Evolutionary conservation across 2,329 filamentous ascomycete species (phyloP), one percentile per base, ranked within the genome.

Genomic region (Rutstroemia sydowiana): DNA sequence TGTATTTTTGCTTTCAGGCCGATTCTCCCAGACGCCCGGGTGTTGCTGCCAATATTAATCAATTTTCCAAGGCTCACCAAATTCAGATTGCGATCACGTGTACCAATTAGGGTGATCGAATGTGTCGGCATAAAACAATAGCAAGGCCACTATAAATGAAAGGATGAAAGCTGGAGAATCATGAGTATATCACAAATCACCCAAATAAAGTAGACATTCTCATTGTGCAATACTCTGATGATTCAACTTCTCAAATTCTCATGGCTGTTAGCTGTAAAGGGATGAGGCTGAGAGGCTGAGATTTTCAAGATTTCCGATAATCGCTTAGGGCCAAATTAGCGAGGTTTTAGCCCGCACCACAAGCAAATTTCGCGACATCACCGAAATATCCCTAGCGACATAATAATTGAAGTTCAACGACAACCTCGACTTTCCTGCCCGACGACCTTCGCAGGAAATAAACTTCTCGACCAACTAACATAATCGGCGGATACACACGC

Each of bases 401-500:
- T 26, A 23, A 42, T 11, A 52, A 20, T 18, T 52, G 46, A 51
- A 36, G 21, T 53, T 49, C 51, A 55, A 54, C 54, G 55, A 59
- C 54, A 57, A 54, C 40, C 50, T 51, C 48, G 26, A 47, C 44
- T 30, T 31, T 52, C 48, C 55, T 57, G 52, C 55, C 58, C 55
- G 56, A 44, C 43, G 37, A 40, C 46, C 55, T 55, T 54, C 58
- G 31, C 51, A 57, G 58, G 57, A 57, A 56, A 54, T 36, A 45
- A 45, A 51, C 53, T 48, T 57, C 34, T 40, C 59, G 55, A 60
- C 61, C 61, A 61, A 52, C 54, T 37, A 60, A 58, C 48, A 58
- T 51, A 56, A 54, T 57, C 61, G 58, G 52, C 60, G 57, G 57
- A 58, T 55, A 58, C 39, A 21, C 48, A 55, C 55, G 58, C 57